Percentiles rank a stretch among this genome's conserved stretches.
Evolutionary conservation across 2,329 filamentous ascomycete species (phyloP).

Genomic region (Didymellaceae sp.): DNA sequence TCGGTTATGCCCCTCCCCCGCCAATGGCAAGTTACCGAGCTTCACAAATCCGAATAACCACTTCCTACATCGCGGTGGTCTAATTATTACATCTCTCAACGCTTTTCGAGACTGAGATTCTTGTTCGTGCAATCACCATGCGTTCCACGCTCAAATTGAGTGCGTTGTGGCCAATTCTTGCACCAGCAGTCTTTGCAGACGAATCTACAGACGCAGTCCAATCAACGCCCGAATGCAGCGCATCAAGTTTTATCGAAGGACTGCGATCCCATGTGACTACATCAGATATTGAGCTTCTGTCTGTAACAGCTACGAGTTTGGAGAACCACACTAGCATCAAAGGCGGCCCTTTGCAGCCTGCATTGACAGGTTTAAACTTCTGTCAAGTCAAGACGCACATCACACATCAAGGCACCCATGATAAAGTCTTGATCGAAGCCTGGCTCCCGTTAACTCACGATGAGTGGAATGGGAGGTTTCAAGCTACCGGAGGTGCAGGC

Average conservation of each 20-base stretch:
- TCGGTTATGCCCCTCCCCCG: slow-evolving; percentile 7
- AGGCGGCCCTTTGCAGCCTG: slow-evolving; percentile 11
- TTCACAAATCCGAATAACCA: background rate
- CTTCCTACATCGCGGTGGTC: too few species aligned
- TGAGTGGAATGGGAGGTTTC: slow-evolving; percentile 43
- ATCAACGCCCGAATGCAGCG: slow-evolving; percentile 9
- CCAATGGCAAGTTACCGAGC: background rate
- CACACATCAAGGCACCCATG: slow-evolving; percentile 27
- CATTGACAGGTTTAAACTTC: slow-evolving; percentile 25
- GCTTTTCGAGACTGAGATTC: background rate
- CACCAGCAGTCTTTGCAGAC: background rate
- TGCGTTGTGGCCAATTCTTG: background rate
- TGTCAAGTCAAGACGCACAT: slow-evolving; percentile 34
- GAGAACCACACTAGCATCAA: slow-evolving; percentile 22
- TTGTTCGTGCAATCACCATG: background rate
- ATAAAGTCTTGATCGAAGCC: slow-evolving; percentile 34
- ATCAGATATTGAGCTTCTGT: slow-evolving; percentile 20
- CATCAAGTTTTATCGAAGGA: slow-evolving; percentile 12
- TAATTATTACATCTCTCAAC: too few species aligned
- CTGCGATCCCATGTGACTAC: slow-evolving; percentile 1
- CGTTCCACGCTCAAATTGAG: background rate
- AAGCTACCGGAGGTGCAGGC: slow-evolving; percentile 42
- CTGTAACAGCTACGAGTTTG: slow-evolving; percentile 20
- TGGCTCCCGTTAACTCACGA: slow-evolving; percentile 38
- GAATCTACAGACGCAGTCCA: background rate